A percentile compares a stretch with the other conserved stretches of the same genome.
These are phyloP conservation scores for Cyclospora cayetanensis DNA, from an alignment of 169 alveolate genomes.

Conservation along the genomic window DNA sequence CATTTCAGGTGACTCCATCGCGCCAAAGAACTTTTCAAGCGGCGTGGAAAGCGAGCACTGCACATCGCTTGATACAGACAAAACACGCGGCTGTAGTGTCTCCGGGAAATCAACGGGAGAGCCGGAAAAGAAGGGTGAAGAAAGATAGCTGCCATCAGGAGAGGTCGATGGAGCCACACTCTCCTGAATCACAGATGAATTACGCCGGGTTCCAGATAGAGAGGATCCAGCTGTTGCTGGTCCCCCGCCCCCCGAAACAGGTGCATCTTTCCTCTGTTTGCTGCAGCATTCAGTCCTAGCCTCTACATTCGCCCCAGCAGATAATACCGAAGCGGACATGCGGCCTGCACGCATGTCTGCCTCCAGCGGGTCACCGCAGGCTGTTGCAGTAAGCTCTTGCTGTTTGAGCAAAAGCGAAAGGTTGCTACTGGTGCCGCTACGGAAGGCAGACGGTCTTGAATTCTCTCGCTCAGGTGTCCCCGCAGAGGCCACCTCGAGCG, in stretches of 20 bases:
- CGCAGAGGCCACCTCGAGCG: neutral
- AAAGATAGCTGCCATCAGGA: constrained; percentile 5
- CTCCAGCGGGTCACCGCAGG: neutral
- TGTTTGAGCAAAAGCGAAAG: neutral
- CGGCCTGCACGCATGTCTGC: neutral
- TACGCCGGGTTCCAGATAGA: neutral
- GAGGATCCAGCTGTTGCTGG: too few species aligned
- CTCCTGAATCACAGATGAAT: neutral
- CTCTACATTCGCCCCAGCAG: neutral
- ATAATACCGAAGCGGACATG: neutral
- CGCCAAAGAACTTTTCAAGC: neutral
- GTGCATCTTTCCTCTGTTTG: neutral
- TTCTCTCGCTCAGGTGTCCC: neutral
- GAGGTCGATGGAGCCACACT: neutral
- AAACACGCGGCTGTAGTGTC: neutral
- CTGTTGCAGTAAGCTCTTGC: neutral
- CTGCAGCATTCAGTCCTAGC: neutral
- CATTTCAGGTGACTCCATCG: neutral
- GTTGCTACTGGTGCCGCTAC: neutral
- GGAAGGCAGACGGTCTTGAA: neutral
- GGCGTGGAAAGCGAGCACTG: constrained; percentile 21
- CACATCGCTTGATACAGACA: neutral
- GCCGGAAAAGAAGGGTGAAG: constrained; percentile 6
- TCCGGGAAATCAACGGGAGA: neutral
- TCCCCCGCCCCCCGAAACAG: too few species aligned